Base-by-base conservation (phyloP, 192 early-diverging fungal genomes). In the Fimicolochytrium jonesii region DNA sequence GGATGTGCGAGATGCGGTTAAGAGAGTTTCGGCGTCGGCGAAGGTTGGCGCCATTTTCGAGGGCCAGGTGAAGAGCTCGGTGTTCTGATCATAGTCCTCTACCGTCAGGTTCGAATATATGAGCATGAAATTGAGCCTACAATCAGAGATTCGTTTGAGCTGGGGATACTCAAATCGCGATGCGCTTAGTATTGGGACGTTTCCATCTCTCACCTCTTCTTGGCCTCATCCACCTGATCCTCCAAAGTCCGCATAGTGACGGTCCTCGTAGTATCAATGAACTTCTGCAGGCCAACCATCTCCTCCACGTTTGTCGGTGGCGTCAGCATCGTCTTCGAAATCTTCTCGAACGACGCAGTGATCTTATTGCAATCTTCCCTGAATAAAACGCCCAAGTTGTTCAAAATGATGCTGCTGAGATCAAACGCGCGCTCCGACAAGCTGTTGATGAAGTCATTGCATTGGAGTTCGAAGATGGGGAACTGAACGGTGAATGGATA, bases 31-130 rank as follows among this genome's bases (percentile, higher is more conserved):
- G 11, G 74, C 72, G 22, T 84, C 81, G 1, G 54, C 59, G 45
- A 85, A 79, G 13, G 72, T 72, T 10, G 81, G 80, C 1, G 56
- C 25, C 22, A 85, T 83, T 36, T 75, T 64, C 18, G 76, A 71
- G 22, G 81, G 83, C 83, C 83, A 85, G 6, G 73, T 68, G 43
- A 81, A 85, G 44, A 84, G 55, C 11, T 59, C 63, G 26, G 76
- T 79, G 48, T 85, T 85, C 49, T 80, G 45, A 13, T 85, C 83
- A 52, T 71, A 85, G 41, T 85, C 83, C 15, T 85, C 83, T 11
- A 62, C 39, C 33, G 62, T 73, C 18, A 85, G 64, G n/a, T 83
- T 78, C 0, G 76, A 77, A 51, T 75, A 81, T 7, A 71, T 76
- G 11, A 85, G 75, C 74, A 81, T 81, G 56, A 85, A 81, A 51